Evolutionary conservation across 139 green algal genomes (phyloP), one percentile per base, ranked within the genome.

Genomic region (Tetraselmis chui): DNA sequence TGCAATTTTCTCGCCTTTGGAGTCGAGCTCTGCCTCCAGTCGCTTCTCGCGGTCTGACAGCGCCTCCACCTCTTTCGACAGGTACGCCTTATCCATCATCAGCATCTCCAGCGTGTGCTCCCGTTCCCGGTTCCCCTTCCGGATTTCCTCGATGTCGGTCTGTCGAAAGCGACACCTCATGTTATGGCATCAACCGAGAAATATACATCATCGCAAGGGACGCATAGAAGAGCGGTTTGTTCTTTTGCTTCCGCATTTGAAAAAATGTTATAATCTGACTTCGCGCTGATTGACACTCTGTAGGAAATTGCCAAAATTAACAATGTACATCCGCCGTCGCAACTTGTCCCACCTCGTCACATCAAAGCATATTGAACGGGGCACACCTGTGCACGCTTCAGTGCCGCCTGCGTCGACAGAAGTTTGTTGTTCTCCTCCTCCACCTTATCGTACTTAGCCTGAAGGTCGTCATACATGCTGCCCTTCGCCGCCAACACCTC

Each of bases 51-150:
- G 81, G 26, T 88, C 86, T 0, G 86, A 76, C 80, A 90, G 77
- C 58, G 88, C 85, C 29, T 90, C 86, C 31, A 85, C 84, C 81
- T 90, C 84, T 76, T 90, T 86, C 23, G 32, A 82, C 26, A 90
- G 84, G 83, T 90, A 88, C 1, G 84, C 87, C 87, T 90, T 90
- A 77, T 90, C 87, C 59, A 83, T 87, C 76, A 88, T 78, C 45
- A 90, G 84, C 84, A 90, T 87, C 82, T 90, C 82, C 0, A 87
- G 32, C 2, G 75, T 85, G 80, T 87, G 83, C 78, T 88, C 84
- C 80, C 77, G 84, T 78, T 85, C 59, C 26, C 76, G 75, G 27
- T 80, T 76, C 0, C 27, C 26, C 31, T 58, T 1, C 23, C 81
- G 82, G 76, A 86, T 67, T 28, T 81, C 30, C 2, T 32, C 32